phyloP scores from a whole-genome alignment of 2,329 filamentous ascomycete genomes.

The Aspergillus viridinutans region DNA sequence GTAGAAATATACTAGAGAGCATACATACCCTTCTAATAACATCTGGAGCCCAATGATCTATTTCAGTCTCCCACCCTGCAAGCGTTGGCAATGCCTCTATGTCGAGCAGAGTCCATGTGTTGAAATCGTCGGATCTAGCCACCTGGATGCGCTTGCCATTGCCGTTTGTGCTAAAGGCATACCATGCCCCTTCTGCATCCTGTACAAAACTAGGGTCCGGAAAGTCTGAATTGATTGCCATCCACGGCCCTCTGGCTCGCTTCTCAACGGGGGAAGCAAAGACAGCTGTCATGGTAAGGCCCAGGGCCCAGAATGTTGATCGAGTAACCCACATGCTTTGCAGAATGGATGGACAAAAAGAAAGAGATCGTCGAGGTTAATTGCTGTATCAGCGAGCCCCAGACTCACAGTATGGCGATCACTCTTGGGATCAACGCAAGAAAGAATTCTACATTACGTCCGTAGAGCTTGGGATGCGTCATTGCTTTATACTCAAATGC shows the following conservation, averaged over 20 bases:
- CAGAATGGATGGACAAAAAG: not conserved
- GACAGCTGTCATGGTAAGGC: constrained; percentile 9
- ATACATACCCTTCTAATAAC: constrained; percentile 47
- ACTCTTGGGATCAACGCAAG: not conserved
- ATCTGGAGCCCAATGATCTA: constrained; percentile 60
- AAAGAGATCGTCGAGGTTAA: not conserved
- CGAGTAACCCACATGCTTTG: constrained; percentile 7
- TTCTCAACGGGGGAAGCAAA: constrained; percentile 19
- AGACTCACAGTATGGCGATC: not conserved
- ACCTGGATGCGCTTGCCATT: constrained; percentile 52
- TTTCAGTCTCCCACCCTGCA: constrained; percentile 52
- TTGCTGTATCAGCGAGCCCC: not conserved
- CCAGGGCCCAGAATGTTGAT: constrained; percentile 1
- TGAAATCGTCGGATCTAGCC: constrained; percentile 48
- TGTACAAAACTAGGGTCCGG: constrained; percentile 47
- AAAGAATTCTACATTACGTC: not conserved
- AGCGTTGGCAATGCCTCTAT: constrained; percentile 53
- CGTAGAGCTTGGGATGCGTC: not conserved
- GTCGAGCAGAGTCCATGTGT: constrained; percentile 46
- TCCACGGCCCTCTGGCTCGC: constrained; percentile 12
- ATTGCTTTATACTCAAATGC: constrained; percentile 9
- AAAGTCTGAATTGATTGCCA: constrained; percentile 36
- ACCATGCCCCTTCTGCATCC: constrained; percentile 47
- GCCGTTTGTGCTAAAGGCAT: constrained; percentile 55
- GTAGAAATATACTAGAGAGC: constrained; percentile 2